Base-by-base conservation (phyloP, 352 stramenopile species). In the Globisporangium spiculum region DNA sequence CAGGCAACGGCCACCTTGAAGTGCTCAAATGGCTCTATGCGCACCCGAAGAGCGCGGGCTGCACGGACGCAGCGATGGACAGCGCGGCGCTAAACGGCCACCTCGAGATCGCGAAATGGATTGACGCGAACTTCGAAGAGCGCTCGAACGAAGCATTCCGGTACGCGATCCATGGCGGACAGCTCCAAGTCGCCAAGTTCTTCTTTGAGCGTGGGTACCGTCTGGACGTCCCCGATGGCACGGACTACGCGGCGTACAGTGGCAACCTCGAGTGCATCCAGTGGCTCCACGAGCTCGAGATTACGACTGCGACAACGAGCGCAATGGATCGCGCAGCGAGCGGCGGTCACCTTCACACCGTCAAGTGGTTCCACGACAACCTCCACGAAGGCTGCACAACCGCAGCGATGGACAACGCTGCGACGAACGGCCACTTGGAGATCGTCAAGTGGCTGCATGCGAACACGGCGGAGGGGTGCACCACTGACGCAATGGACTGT, bases 401-500 rank as follows among this genome's bases (percentile, higher is more conserved):
- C 10, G 50, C 57, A 7, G 71, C 71, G 10, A 77, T 77, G 63
- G 46, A 68, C 44, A 67, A 57, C 7, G 71, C 71, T 16, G 71
- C 68, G 27, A 58, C 27, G n/a, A 63, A 63, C 12, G 71, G 68
- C 6, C 61, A 72, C 44, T 24, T 74, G 8, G 30, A 69, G 6
- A 46, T 77, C 22, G 22, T 75, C 54, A 22, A 66, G 36, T 77
- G 71, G 67, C 52, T 77, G 20, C 63, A 77, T 36, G 27, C n/a
- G 2, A 27, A 77, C 54, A 71, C 62, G 3, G 46, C 9, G 20
- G 71, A 72, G 32, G 68, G 71, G 0, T 71, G 71, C 58, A 72
- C 68, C 6, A 26, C 57, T 2, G 64, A 72, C 24, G 71, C 71
- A 26, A 75, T 77, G 50, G 68, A 77, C 64, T 71, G 56, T 22